Percentiles rank a stretch among this genome's conserved stretches.
These are phyloP conservation scores for Leucocoprinus leucothites DNA, from an alignment of 768 basidiomycete species.

Conservation along the genomic window DNA sequence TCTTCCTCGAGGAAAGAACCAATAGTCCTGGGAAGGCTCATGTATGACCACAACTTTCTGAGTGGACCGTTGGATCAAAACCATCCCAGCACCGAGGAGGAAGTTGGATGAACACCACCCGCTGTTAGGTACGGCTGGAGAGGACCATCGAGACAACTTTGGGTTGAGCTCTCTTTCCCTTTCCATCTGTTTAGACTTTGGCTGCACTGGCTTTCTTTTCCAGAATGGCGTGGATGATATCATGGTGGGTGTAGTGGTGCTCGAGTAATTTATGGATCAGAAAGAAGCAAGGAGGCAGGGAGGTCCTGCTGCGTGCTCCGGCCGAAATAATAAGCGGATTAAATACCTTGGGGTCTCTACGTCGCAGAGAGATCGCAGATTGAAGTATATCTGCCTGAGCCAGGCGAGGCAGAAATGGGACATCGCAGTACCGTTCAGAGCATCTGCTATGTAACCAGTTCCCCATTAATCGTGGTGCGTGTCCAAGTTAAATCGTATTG, in stretches of 20 bases:
- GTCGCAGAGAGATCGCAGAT: too few species aligned
- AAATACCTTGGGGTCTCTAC: too few species aligned
- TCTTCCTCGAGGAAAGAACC: slow-evolving; percentile 62
- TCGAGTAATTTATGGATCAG: too few species aligned
- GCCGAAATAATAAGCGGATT: too few species aligned
- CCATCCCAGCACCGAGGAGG: slow-evolving; percentile 59
- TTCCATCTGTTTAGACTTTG: neutral
- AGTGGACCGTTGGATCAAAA: slow-evolving; percentile 58
- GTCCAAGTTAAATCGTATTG: too few species aligned
- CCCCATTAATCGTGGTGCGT: too few species aligned
- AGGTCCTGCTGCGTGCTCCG: too few species aligned
- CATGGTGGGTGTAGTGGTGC: neutral
- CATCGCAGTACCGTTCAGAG: too few species aligned
- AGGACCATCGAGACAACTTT: slow-evolving; percentile 37
- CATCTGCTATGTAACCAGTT: too few species aligned
- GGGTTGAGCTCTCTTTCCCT: neutral
- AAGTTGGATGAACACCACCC: slow-evolving; percentile 50
- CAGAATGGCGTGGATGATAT: neutral
- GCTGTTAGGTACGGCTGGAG: slow-evolving; percentile 38
- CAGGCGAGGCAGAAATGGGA: too few species aligned
- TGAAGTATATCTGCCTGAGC: too few species aligned
- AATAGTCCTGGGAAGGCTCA: slow-evolving; percentile 35
- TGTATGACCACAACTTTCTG: slow-evolving; percentile 50
- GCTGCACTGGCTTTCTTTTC: neutral
- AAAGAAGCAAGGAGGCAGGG: too few species aligned